Evolutionary conservation across 768 basidiomycete species (phyloP).

Genomic region (Russula abietina): DNA sequence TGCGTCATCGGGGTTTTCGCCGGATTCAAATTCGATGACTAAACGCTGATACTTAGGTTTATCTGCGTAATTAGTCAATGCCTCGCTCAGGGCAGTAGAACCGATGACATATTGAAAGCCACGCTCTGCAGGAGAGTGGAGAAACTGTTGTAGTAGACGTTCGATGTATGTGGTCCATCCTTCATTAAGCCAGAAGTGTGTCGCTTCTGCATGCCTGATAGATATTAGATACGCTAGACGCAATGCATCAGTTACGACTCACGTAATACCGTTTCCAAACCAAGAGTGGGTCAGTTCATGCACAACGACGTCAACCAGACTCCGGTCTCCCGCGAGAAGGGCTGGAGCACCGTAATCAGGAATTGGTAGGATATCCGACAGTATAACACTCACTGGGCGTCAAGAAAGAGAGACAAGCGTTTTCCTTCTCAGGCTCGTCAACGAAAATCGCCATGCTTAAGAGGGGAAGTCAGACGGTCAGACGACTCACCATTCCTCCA

Average conservation of each 20-base stretch:
- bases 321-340: conserved; percentile 79
- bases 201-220: conserved; percentile 57
- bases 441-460: conserved; percentile 1
- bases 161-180: conserved; percentile 95
- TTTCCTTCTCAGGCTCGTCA: conserved; percentile 51
- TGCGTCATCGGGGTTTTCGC: conserved; percentile 75
- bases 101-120: conserved; percentile 80
- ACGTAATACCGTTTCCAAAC: conserved; percentile 91
- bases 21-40: conserved; percentile 64
- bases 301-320: conserved; percentile 82
- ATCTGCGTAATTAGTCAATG: conserved; percentile 53
- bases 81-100: conserved; percentile 61
- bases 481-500: conserved; percentile 67
- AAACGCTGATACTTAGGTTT: conserved; percentile 74
- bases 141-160: conserved; percentile 61
- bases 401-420: conserved; percentile 80
- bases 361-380: background rate
- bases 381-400: conserved; percentile 65
- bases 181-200: conserved; percentile 87
- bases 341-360: conserved; percentile 38
- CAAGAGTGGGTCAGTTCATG: conserved; percentile 85
- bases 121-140: conserved; percentile 70
- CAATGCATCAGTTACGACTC: conserved; percentile 21
- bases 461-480: background rate
- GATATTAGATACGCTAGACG: background rate